Percentiles rank a stretch among this genome's conserved stretches.
Evolutionary conservation across 345 rosid species (phyloP).

Genomic region (Aurinia saxatilis): DNA sequence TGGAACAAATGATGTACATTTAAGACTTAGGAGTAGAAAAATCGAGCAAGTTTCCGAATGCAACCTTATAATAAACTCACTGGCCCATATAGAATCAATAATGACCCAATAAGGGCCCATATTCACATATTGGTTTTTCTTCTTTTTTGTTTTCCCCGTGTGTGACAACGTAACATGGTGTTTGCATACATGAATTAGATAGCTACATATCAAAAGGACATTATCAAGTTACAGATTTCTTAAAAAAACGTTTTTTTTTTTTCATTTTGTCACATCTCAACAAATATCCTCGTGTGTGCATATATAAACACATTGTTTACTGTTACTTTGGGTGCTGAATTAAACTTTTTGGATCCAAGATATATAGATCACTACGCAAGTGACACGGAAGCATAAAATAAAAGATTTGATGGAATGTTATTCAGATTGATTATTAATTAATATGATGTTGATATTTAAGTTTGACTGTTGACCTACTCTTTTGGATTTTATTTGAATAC

Average conservation of each 20-base stretch:
- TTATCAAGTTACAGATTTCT: too few relatives aligned
- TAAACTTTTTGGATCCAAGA: neutral
- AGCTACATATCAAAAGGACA: neutral
- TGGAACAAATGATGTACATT: too few relatives aligned
- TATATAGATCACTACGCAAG: neutral
- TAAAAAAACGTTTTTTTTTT: neutral
- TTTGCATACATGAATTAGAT: neutral
- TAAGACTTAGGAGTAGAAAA: too few relatives aligned
- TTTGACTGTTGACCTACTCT: conserved; percentile 20
- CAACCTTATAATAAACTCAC: too few relatives aligned
- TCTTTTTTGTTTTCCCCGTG: neutral
- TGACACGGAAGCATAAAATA: neutral
- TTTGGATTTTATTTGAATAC: conserved; percentile 4
- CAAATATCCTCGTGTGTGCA: neutral
- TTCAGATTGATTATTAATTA: neutral
- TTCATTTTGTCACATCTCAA: neutral
- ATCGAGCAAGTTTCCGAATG: too few relatives aligned
- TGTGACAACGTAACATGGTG: neutral
- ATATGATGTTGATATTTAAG: conserved; percentile 7
- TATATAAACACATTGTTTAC: neutral
- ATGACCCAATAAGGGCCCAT: neutral
- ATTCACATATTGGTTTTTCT: neutral
- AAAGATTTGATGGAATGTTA: neutral
- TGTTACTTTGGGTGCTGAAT: conserved; percentile 23
- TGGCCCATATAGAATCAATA: neutral